These are phyloP conservation scores for Mortierella claussenii DNA, from an alignment of 192 early-diverging fungal genomes.

Conservation along the genomic window DNA sequence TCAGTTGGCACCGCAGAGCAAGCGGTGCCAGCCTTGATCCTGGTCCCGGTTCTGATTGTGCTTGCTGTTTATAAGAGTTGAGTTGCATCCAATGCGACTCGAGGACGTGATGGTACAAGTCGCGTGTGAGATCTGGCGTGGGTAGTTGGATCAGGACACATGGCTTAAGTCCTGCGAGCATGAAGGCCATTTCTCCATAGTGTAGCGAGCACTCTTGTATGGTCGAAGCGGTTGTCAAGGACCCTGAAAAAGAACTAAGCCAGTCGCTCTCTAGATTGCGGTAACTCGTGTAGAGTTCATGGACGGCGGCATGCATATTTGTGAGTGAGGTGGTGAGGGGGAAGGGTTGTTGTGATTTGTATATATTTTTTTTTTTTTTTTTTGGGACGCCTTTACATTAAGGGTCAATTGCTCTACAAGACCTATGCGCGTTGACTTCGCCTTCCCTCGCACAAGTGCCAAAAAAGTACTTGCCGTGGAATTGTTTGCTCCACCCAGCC, in stretches of 20 bases:
- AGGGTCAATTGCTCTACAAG: no score
- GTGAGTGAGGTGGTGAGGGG: no score
- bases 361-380: no score
- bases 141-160: constrained; percentile 37
- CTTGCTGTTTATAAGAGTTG: constrained; percentile 1
- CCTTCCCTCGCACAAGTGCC: no score
- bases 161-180: constrained; percentile 42
- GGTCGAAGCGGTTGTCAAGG: not conserved
- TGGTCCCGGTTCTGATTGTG: not conserved
- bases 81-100: constrained; percentile 8
- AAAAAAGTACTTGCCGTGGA: no score
- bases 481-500: no score
- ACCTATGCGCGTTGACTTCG: no score
- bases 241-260: not conserved
- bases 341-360: no score
- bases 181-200: constrained; percentile 37
- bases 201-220: constrained; percentile 42
- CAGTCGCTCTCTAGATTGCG: constrained; percentile 15
- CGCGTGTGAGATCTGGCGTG: not conserved
- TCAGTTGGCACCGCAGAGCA: constrained; percentile 23
- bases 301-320: constrained; percentile 1
- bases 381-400: no score
- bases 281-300: constrained; percentile 5
- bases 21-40: not conserved
- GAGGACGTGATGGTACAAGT: constrained; percentile 18